Evolutionary conservation across 345 rosid species (phyloP), one percentile per base, ranked within the genome.

Genomic region (Hypericum perforatum): DNA sequence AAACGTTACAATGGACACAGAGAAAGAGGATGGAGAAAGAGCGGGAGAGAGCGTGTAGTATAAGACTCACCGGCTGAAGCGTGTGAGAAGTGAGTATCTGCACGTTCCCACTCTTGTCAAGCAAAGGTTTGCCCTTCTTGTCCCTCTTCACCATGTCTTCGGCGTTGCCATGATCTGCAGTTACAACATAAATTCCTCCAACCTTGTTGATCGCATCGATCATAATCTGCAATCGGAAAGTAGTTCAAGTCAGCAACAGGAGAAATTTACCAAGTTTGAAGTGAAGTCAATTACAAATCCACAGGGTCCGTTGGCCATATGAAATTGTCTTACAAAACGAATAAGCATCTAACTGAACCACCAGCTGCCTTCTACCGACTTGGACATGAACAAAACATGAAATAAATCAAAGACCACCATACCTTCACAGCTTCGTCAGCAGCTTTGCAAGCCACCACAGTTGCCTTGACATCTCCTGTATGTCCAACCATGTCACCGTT

Each of bases 401-500:
- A 22, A 22, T 4, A 16, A 0, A 37, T 8, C 36, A 9, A 41
- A n/a, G 6, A 5, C 47, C 11, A 7, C 40, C 64, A 43, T 67
- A 94, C 99, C 95, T 84, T 79, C 13, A 94, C 99, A 16, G 91
- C 91, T 5, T 69, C 79, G 67, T 94, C 97, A 45, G 95, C 91
- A 67, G 78, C 94, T 74, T 89, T 84, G 74, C 99, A 94, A 2
- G 81, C 95, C 45, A 89, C 89, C 37, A 80, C 59, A 0, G 91
- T 92, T 11, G 96, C 97, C 56, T 76, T 70, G 43, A 92, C 78
- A 51, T 92, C 97, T 69, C 98, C 97, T 0, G 97, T 92, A 45
- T 92, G 98, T 62, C 98, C 98, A 53, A 92, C 98, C 98, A 88
- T 88, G 76, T 92, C 97, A 53, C 94, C 44, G 61, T 89, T 92